These are phyloP conservation scores for Naegleria fowleri DNA, from an alignment of 208 protist genomes.

Conservation along the genomic window DNA sequence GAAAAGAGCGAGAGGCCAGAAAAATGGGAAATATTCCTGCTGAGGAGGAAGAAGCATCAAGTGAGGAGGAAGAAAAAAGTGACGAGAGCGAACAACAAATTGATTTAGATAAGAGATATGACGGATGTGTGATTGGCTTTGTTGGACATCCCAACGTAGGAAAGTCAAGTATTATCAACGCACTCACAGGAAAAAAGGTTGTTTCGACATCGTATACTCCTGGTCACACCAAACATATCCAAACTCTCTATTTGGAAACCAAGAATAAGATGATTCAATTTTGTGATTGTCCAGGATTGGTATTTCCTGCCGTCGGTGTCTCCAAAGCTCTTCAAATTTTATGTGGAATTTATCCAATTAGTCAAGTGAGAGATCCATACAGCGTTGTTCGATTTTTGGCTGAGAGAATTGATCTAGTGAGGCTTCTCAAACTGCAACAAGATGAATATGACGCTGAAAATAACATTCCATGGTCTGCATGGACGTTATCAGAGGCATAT, in stretches of 20 bases:
- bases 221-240: constrained; percentile 93
- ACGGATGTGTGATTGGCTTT: constrained; percentile 55
- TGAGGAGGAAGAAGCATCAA: neutral
- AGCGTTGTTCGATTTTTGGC: constrained; percentile 77
- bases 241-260: constrained; percentile 80
- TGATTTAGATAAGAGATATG: constrained; percentile 10
- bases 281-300: constrained; percentile 88
- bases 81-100: neutral
- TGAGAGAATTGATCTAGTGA: constrained; percentile 75
- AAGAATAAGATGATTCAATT: constrained; percentile 64
- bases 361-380: constrained; percentile 90
- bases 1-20: constrained; percentile 27
- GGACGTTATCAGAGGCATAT: constrained; percentile 81
- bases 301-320: constrained; percentile 73
- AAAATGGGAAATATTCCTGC: neutral
- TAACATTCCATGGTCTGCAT: constrained; percentile 64
- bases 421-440: constrained; percentile 72
- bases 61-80: constrained; percentile 3
- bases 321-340: constrained; percentile 79
- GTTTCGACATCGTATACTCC: constrained; percentile 82
- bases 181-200: constrained; percentile 85
- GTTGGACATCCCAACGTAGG: constrained; percentile 87
- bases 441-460: constrained; percentile 46
- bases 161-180: constrained; percentile 85
- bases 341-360: constrained; percentile 86